Base-by-base conservation (phyloP, 2,329 filamentous ascomycete genomes). In the Volutella citrinella region DNA sequence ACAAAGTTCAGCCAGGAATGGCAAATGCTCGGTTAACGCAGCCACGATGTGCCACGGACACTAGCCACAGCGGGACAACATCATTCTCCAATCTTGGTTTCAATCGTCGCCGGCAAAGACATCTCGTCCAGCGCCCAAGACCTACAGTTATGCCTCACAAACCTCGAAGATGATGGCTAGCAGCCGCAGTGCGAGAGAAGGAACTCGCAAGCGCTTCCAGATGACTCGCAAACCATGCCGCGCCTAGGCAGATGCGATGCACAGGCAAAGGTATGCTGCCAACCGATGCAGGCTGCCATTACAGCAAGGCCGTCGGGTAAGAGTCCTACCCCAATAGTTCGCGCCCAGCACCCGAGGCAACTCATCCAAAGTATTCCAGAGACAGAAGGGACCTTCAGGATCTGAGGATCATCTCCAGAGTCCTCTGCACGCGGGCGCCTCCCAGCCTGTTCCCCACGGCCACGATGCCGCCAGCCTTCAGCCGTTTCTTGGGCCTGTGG, bases 31-130 rank as follows among this genome's bases (percentile, higher is more conserved):
- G 44, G 50, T 33, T 51, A 53, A 51, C 42, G 14, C 31, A 34
- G 35, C 20, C 18, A 30, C 26, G n/a, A n/a, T n/a, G n/a, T n/a
- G 12, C 13, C 40, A 39, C 44, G 44, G 46, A 49, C 45, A 35
- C 38, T 38, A 49, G 51, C 51, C 51, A 54, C 50, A 54, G 51
- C 37, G 50, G 50, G 50, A 51, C 45, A 48, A 33, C 36, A 40
- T 41, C 50, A 38, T n/a, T 46, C 50, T 41, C 36, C 32, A 47
- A 42, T 28, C 40, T 38, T 42, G 42, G 48, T 43, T 52, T 52
- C 50, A 47, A 54, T 40, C 41, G 42, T 44, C 30, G 39, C 32
- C 38, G 39, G 40, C 50, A 48, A 48, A 40, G 34, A 48, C 46
- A 42, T 40, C 16, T 48, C 32, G 31, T 39, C 41, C 38, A 49